Evolutionary conservation across 2,329 filamentous ascomycete species (phyloP), one percentile per base, ranked within the genome.

Genomic region (Parastagonospora nodorum): DNA sequence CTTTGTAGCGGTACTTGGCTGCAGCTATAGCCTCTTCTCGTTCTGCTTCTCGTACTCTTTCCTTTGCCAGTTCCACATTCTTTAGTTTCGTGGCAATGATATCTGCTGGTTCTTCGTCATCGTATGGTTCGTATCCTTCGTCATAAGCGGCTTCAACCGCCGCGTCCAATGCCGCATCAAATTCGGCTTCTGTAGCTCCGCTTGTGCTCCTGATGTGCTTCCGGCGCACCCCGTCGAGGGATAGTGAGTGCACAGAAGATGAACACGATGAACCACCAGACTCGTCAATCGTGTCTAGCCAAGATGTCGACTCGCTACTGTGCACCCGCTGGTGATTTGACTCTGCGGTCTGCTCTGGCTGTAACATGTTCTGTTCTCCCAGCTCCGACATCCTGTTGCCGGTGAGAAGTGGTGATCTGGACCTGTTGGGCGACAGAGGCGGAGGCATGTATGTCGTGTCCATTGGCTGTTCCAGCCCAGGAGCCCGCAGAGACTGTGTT

Each of bases 121-220:
- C 76, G 71, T 83, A 85, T 4, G 89, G 89, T 67, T 96, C 92
- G 57, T 91, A 89, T 0, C 90, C 90, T 56, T 97, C 92, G 69
- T 96, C 89, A 71, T 97, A 99, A 5, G 93, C 94, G 43, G 93
- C 93, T 73, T 97, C 94, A 8, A 97, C 92, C 11, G 94, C 94
- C 19, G 92, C 93, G 75, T 97, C 93, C 37, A 97, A 80, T 4
- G 94, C 94, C 8, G 91, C 92, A 74, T 97, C 92, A 60, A 97
- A 96, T 67, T 96, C 92, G 6, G 90, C 88, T 70, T 96, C 90
- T 0, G 90, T 94, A 28, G 83, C 85, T 38, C 86, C 86, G 57
- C 89, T 93, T 2, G 81, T 70, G 31, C 80, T 80, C 42, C 88
- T 84, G 45, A 90, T 83, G 58, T 89, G 87, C 65, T 88, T 90